Evolutionary conservation across 805 yeast species (phyloP).

Genomic region (Wickerhamomyces pijperi): DNA sequence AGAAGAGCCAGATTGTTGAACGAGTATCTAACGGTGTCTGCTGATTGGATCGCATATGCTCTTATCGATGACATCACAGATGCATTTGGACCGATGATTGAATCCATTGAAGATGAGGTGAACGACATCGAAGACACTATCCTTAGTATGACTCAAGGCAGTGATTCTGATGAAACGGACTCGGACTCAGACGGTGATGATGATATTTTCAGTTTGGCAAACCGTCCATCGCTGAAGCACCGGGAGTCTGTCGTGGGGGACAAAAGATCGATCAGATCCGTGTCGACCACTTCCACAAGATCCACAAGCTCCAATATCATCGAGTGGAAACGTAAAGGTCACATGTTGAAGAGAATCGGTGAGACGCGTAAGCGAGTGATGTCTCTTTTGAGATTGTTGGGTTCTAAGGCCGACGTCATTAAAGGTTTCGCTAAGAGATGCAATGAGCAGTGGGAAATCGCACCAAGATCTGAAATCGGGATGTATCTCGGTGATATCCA

Average conservation of each 20-base stretch:
- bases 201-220: constrained; percentile 22
- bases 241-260: constrained; percentile 10
- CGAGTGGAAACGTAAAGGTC: constrained; percentile 88
- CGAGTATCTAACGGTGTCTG: constrained; percentile 80
- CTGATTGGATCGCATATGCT: constrained; percentile 97
- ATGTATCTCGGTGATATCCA: constrained; percentile 95
- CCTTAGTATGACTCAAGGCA: constrained; percentile 64
- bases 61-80: constrained; percentile 94
- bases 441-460: constrained; percentile 71
- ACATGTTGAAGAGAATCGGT: constrained; percentile 89
- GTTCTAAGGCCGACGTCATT: constrained; percentile 95
- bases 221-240: neutral
- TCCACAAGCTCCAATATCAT: constrained; percentile 30
- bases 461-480: constrained; percentile 79
- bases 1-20: constrained; percentile 79
- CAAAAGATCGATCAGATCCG: constrained; percentile 14
- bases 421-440: constrained; percentile 90
- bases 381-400: constrained; percentile 75
- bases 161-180: constrained; percentile 24
- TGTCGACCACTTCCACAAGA: constrained; percentile 20
- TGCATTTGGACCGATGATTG: constrained; percentile 95
- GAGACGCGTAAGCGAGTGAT: constrained; percentile 91
- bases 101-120: constrained; percentile 87
- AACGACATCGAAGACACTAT: constrained; percentile 91
- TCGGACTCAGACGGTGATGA: constrained; percentile 21